Base-by-base conservation (phyloP, 2,329 filamentous ascomycete genomes). In the Sporothrix protearum region DNA sequence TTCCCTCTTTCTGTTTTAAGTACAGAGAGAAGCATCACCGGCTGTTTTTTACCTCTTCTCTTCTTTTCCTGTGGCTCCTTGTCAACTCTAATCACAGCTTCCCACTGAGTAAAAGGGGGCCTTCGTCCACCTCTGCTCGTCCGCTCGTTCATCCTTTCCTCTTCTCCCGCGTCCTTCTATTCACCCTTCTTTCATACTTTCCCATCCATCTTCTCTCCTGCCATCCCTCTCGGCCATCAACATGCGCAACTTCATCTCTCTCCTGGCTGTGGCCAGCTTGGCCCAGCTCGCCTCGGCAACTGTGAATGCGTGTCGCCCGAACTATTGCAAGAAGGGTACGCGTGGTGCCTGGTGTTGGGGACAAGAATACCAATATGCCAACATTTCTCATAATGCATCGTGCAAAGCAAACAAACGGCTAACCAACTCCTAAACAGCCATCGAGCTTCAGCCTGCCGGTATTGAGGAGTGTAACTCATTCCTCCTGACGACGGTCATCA, bases 221-320 rank as follows among this genome's bases (percentile, higher is more conserved):
- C 14, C 28, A 39, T 12, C 25, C n/a, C 12, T 30, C 39, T 25
- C 28, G 22, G 30, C 12, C 12, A 25, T 42, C 51, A 47, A 22
- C 22, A 71, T 71, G 61, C 69, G 69, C n/a, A 28, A 28, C 14
- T 33, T 71, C n/a, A n/a, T 49, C 9, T 66, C 69, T 25, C 25
- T 71, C 36, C 3, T 67, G 12, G 69, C 61, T 36, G 33, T 25
- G 33, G 59, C 69, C 36, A 61, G 69, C 36, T 28, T 71, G 8
- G 61, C 45, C 49, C 33, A 53, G 8, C 59, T 55, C 14, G 45
- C 12, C 14, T 71, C 69, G 59, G 69, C 69, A 16, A 16, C n/a
- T 47, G 42, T 47, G 42, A 47, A 47, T 47, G 42, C 42, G 7
- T 67, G 69, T 36, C n/a, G n/a, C 2, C 69, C 69, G 33, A 47